Percentiles rank a stretch among this genome's conserved stretches.
These are phyloP conservation scores for Trametes pubescens DNA, from an alignment of 1,284 basidiomycete genomes.

Conservation along the genomic window DNA sequence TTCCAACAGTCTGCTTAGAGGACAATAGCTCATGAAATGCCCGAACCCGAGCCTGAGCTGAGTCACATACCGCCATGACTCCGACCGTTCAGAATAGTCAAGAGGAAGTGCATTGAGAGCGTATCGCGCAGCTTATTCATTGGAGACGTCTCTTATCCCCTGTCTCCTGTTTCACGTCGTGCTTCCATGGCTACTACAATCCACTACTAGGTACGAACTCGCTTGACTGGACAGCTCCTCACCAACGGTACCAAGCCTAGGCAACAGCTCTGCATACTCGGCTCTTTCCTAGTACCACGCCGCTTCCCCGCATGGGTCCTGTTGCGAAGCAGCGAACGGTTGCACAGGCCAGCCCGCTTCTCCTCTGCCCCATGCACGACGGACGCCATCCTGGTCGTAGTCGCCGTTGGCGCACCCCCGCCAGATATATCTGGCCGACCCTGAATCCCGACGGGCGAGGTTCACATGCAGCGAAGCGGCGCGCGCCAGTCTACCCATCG, in stretches of 20 bases:
- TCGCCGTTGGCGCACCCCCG: neutral
- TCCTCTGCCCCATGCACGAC: conserved; percentile 10
- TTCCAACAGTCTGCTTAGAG: too few species aligned
- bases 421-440: neutral
- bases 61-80: too few species aligned
- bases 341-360: conserved; percentile 8
- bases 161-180: neutral
- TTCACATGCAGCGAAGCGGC: neutral
- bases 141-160: neutral
- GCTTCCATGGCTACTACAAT: neutral
- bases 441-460: neutral
- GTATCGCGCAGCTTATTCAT: neutral
- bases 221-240: neutral
- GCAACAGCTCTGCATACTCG: neutral
- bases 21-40: too few species aligned
- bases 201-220: neutral
- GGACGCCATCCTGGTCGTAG: neutral
- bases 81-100: neutral
- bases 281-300: neutral
- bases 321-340: conserved; percentile 4
- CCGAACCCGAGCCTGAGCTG: too few species aligned
- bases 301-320: conserved; percentile 5
- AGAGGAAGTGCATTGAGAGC: neutral
- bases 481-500: neutral
- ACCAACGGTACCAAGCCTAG: neutral